Evolutionary conservation across 2,329 filamentous ascomycete genomes (phyloP).

Genomic region (Ceratocystis variospora): DNA sequence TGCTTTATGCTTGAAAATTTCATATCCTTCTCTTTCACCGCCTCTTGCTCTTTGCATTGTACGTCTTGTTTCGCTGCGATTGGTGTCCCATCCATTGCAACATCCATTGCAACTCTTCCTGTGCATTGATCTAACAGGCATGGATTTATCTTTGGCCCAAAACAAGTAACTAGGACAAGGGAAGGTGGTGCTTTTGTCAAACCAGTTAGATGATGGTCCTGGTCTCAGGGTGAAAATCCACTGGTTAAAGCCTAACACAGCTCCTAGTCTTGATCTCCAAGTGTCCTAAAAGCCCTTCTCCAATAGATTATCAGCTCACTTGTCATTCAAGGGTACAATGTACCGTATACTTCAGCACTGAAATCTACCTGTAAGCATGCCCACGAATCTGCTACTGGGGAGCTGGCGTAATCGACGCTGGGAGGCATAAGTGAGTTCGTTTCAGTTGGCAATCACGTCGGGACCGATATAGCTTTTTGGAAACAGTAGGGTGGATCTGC

Average conservation of each 20-base stretch:
- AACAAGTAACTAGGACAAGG: neutral
- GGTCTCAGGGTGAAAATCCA: neutral
- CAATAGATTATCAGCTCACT: neutral
- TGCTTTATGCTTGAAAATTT: neutral
- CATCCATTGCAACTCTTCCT: neutral
- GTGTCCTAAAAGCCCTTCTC: neutral
- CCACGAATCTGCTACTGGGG: neutral
- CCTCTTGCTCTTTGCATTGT: neutral
- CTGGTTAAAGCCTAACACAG: neutral
- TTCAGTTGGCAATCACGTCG: neutral
- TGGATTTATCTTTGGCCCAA: neutral
- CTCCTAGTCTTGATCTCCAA: neutral
- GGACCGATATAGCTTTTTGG: neutral
- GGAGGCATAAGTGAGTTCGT: neutral
- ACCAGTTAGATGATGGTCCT: neutral
- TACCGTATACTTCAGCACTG: neutral
- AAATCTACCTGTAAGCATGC: neutral
- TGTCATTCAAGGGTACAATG: neutral
- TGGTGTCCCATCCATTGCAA: neutral
- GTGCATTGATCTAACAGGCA: slow-evolving; percentile 4
- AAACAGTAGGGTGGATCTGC: too few relatives aligned
- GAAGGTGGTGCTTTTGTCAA: neutral
- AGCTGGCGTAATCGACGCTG: neutral
- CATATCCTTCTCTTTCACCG: neutral
- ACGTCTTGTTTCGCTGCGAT: neutral